Evolutionary conservation across 345 rosid species (phyloP).

Genomic region (Excoecaria cochinchinensis): DNA sequence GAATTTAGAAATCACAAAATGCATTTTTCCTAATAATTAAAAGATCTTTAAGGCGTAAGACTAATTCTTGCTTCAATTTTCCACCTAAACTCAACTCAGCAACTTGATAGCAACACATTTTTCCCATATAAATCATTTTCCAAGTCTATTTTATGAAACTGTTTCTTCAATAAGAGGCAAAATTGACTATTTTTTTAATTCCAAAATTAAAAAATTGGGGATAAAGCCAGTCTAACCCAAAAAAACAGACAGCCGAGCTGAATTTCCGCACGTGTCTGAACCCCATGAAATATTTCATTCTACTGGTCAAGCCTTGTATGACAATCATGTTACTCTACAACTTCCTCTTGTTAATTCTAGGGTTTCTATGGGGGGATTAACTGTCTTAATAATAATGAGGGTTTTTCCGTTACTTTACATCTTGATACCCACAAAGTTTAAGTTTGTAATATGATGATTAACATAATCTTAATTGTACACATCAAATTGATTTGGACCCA

Average conservation of each 20-base stretch:
- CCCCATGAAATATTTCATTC: constrained; percentile 20
- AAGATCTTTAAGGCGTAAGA: constrained; percentile 24
- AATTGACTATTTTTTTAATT: constrained; percentile 22
- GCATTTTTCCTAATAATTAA: too few species aligned
- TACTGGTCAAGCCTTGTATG: constrained; percentile 8
- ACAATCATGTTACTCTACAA: constrained; percentile 15
- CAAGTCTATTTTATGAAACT: constrained; percentile 20
- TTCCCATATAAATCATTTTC: constrained; percentile 17
- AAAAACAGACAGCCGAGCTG: constrained; percentile 62
- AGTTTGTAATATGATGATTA: constrained; percentile 45
- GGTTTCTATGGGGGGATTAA: constrained; percentile 50
- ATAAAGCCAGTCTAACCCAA: constrained; percentile 50
- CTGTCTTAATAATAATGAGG: constrained; percentile 47
- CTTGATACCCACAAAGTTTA: constrained; percentile 51
- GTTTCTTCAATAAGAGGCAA: constrained; percentile 66
- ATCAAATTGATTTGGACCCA: constrained; percentile 61
- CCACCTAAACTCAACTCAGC: constrained; percentile 27
- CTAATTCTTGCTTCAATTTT: constrained; percentile 23
- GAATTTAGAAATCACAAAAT: too few species aligned
- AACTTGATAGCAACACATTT: constrained; percentile 36
- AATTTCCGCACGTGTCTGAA: constrained; percentile 25
- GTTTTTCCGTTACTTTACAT: constrained; percentile 41
- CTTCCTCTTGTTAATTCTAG: constrained; percentile 21
- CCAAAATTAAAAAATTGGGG: constrained; percentile 17
- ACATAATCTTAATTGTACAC: constrained; percentile 40